Evolutionary conservation across 2,329 filamentous ascomycete species (phyloP), one percentile per base, ranked within the genome.

Genomic region (Aspergillus novofumigatus): DNA sequence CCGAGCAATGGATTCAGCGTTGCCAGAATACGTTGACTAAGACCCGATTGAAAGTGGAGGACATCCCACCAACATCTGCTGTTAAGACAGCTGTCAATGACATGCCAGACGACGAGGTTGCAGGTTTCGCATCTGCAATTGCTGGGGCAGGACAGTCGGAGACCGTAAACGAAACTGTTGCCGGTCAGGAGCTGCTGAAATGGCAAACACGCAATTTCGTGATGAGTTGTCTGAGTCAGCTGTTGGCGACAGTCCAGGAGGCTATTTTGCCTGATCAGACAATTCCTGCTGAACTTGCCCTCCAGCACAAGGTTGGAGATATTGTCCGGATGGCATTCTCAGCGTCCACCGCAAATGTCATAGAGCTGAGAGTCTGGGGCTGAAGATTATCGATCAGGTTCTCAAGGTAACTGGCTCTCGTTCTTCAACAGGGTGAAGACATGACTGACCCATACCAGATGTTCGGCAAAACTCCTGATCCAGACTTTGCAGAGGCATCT

Each of bases 181-280:
- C 86, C 8, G 87, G 92, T 21, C 92, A 95, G 66, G 94, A 99
- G 71, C 85, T 94, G 14, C 80, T 99, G 59, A 87, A 92, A 64
- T 99, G 94, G 94, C 94, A 99, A 72, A 93, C 96, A 6, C 87
- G 91, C 35, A 92, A 92, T 1, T 97, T 97, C 75, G 92, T 92
- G 11, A 92, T 99, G 85, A 86, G 88, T 64, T 92, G 92, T 69
- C 81, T 99, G 48, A 88, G 86, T 62, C 91, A 96, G 62, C 84
- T 97, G 23, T 88, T 97, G 62, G 77, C 82, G 45, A 83, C 93
- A 55, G 86, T 96, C 28, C 86, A 84, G 59, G 93, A 92, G 72
- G 90, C 94, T 55, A 85, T 91, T 25, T 81, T 89, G 21, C 85
- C 88, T 29, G 88, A 92, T 59, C 89, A 90, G 35, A 89, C 92